phyloP scores from a whole-genome alignment of 1,284 basidiomycete species.

The Flammula alnicola region DNA sequence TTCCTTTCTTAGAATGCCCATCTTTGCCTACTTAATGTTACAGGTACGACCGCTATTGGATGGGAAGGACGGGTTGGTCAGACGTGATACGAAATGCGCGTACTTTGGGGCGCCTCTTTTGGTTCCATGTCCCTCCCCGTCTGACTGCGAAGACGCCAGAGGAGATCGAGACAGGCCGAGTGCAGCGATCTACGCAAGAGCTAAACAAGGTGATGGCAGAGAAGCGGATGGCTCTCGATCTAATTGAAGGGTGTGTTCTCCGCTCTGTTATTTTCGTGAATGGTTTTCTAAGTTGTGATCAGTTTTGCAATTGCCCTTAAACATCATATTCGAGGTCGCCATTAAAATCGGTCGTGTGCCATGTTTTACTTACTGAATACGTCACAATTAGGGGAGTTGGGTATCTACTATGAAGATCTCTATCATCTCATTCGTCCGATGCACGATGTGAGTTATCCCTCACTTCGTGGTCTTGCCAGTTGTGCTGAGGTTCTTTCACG shows the following conservation, averaged over 20 bases:
- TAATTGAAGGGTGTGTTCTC: slow-evolving; percentile 55
- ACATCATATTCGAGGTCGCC: slow-evolving; percentile 61
- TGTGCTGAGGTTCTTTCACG: slow-evolving; percentile 1
- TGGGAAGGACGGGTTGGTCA: slow-evolving; percentile 63
- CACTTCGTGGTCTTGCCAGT: too few relatives aligned
- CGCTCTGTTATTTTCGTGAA: background rate
- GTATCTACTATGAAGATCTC: slow-evolving; percentile 64
- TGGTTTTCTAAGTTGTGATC: background rate
- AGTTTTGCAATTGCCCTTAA: slow-evolving; percentile 66
- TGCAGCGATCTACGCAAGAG: slow-evolving; percentile 43
- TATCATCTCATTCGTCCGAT: slow-evolving; percentile 50
- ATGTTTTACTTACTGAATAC: background rate
- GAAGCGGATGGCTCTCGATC: slow-evolving; percentile 61
- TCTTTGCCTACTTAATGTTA: background rate
- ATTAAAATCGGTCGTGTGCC: background rate
- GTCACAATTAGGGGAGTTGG: slow-evolving; percentile 51
- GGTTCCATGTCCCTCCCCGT: slow-evolving; percentile 64
- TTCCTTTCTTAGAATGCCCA: background rate
- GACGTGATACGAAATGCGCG: slow-evolving; percentile 58
- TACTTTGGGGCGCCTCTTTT: slow-evolving; percentile 56
- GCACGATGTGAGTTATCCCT: slow-evolving; percentile 39
- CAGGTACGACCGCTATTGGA: slow-evolving; percentile 68
- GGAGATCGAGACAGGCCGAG: slow-evolving; percentile 34
- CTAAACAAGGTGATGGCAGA: slow-evolving; percentile 58
- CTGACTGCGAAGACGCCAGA: slow-evolving; percentile 42